A percentile compares a stretch with the other conserved stretches of the same genome.
phyloP scores from a whole-genome alignment of 2,329 filamentous ascomycete genomes.

The Fusarium sp. region DNA sequence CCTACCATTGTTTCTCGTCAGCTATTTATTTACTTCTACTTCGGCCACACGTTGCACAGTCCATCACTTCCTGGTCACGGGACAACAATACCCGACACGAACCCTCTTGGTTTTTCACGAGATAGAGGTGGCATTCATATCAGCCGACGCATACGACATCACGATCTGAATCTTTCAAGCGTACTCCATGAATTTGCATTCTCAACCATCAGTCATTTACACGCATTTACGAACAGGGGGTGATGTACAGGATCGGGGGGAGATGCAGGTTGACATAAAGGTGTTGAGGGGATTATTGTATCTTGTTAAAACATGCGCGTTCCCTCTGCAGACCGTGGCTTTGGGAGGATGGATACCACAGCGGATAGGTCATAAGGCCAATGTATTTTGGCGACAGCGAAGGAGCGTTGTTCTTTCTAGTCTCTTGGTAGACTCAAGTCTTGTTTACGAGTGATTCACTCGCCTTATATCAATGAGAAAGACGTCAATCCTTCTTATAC shows the following conservation, averaged over 20 bases:
- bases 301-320: conserved; percentile 27
- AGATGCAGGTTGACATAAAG: conserved; percentile 1
- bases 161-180: conserved; percentile 41
- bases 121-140: conserved; percentile 26
- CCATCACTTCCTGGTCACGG: conserved; percentile 13
- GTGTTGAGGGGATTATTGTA: conserved; percentile 21
- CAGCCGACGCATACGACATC: conserved; percentile 40
- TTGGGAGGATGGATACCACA: conserved; percentile 24
- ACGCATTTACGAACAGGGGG: conserved; percentile 37
- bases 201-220: conserved; percentile 39
- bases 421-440: conserved; percentile 30
- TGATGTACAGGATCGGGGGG: not conserved
- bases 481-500: conserved; percentile 34
- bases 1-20: conserved; percentile 16
- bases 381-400: conserved; percentile 38
- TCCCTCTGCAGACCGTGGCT: conserved; percentile 13
- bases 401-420: conserved; percentile 34
- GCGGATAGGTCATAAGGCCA: conserved; percentile 27
- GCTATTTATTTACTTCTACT: conserved; percentile 33
- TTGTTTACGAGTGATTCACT: conserved; percentile 25
- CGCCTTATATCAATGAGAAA: conserved; percentile 35
- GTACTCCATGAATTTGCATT: conserved; percentile 40
- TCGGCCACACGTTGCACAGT: conserved; percentile 34
- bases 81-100: conserved; percentile 25
- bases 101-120: conserved; percentile 26